Evolutionary conservation across 768 basidiomycete species (phyloP).

Genomic region (Amanita polypyramis): DNA sequence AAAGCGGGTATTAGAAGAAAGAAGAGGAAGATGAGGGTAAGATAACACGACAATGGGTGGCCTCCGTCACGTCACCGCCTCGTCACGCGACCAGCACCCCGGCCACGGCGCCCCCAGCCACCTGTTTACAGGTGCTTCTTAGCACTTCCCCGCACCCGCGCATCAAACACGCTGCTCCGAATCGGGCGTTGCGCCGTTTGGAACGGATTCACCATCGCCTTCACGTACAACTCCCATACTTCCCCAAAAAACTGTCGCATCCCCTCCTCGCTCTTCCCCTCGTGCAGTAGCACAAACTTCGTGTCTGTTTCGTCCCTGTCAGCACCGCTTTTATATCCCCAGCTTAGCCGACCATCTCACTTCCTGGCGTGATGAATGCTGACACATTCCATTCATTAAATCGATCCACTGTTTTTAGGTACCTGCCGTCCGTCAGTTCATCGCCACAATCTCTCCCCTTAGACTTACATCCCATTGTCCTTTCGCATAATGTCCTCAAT

Average conservation of each 20-base stretch:
- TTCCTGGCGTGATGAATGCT: conserved; percentile 89
- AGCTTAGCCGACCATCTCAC: conserved; percentile 45
- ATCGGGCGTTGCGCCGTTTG: conserved; percentile 83
- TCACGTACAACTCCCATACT: conserved; percentile 95
- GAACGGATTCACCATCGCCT: conserved; percentile 95
- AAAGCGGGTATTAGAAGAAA: conserved; percentile 26
- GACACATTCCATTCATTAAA: conserved; percentile 99
- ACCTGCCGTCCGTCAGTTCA: conserved; percentile 42
- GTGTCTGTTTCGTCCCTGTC: conserved; percentile 54
- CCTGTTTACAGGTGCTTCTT: conserved; percentile 63
- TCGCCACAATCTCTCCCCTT: conserved; percentile 7
- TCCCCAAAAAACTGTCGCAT: conserved; percentile 89
- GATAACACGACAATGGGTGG: neutral
- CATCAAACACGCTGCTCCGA: conserved; percentile 73
- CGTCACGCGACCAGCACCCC: conserved; percentile 14
- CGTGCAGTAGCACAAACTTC: conserved; percentile 92
- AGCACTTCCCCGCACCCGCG: conserved; percentile 75
- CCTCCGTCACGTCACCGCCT: neutral
- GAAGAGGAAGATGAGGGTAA: conserved; percentile 14
- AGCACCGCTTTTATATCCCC: conserved; percentile 12
- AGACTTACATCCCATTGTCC: conserved; percentile 65
- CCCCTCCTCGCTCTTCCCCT: conserved; percentile 94
- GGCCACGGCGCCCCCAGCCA: conserved; percentile 14
- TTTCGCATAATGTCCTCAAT: conserved; percentile 89
- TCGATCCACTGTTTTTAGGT: conserved; percentile 89